Evolutionary conservation across 352 stramenopile genomes (phyloP), one percentile per base, ranked within the genome.

Genomic region (Achlya hypogyna): DNA sequence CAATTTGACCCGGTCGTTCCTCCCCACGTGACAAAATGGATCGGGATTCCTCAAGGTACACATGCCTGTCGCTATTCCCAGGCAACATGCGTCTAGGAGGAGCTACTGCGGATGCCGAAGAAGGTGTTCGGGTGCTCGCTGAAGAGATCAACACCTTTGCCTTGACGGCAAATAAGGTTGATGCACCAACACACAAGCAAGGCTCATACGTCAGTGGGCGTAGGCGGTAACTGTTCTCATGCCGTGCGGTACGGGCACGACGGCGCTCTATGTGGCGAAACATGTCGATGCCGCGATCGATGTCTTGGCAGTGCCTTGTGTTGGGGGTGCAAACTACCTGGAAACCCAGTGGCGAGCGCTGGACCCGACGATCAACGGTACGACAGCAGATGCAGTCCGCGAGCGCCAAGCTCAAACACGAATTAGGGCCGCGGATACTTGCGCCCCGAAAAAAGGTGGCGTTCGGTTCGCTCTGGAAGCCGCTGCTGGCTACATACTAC

Each of bases 251-350:
- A 95, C 86, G 0, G 86, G 86, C 18, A 91, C 86, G 0, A 92
- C 82, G 2, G 84, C 84, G 14, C 73, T 91, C 58, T 95, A 93
- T 62, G 72, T 95, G 49, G 79, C 82, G 10, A 85, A 91, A 53
- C 75, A 93, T 62, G 53, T 93, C 16, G 27, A 77, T 27, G 69
- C 74, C 10, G 28, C 58, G 16, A 75, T 85, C 6, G 64, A 75
- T 20, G 63, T 95, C 16, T 83, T 85, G 28, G 74, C 74, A 0
- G 75, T 95, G 2, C 86, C 86, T 6, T 95, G 86, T 63, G 80
- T 95, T 6, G 86, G 86, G 4, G 77, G 89, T 51, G 63, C 65
- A 0, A 31, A 64, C 43, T 94, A 93, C 35, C 65, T 95, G 18
- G 49, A 66, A 1, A 49, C 79, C 5, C 86, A 95, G 49, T 79